Conservation (phyloP, 2,329 filamentous ascomycete genomes). For the Pyricularia sp. region DNA sequence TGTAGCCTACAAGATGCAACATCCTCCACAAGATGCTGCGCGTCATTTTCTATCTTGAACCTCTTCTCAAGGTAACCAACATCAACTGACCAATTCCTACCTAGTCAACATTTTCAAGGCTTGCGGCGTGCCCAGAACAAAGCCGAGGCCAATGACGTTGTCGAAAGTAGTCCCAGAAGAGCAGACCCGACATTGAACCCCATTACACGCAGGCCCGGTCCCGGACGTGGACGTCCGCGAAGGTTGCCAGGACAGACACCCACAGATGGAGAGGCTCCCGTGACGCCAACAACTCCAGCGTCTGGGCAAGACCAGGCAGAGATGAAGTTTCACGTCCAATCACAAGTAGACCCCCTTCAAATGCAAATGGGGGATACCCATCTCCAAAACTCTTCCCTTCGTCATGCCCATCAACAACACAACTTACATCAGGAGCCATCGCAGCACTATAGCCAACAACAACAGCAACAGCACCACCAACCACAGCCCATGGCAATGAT, state of each 20-base stretch:
- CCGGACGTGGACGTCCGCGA: constrained; percentile 43
- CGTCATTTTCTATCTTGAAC: not conserved
- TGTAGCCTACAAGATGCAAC: not conserved
- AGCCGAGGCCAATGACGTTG: constrained; percentile 25
- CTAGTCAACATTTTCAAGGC: constrained; percentile 52
- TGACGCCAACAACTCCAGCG: not conserved
- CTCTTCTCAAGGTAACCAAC: not conserved
- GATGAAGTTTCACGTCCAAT: not conserved
- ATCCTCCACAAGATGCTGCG: constrained; percentile 3
- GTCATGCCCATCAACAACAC: not conserved
- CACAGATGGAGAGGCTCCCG: constrained; percentile 6
- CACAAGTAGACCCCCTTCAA: not conserved
- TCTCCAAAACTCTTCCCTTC: not conserved
- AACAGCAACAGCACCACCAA: not conserved
- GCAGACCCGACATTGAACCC: constrained; percentile 45
- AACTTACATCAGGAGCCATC: not conserved
- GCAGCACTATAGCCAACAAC: not conserved
- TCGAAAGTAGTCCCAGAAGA: constrained; percentile 24
- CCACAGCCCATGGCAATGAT: constrained; percentile 8
- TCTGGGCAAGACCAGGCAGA: not conserved
- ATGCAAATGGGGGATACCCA: not conserved
- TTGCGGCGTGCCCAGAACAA: constrained; percentile 47
- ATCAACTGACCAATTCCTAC: not conserved
- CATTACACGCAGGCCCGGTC: constrained; percentile 50
- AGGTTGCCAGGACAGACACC: constrained; percentile 25